Evolutionary conservation across 805 yeast species (phyloP), one percentile per base, ranked within the genome.

Genomic region (Suhomyces canberraensis): DNA sequence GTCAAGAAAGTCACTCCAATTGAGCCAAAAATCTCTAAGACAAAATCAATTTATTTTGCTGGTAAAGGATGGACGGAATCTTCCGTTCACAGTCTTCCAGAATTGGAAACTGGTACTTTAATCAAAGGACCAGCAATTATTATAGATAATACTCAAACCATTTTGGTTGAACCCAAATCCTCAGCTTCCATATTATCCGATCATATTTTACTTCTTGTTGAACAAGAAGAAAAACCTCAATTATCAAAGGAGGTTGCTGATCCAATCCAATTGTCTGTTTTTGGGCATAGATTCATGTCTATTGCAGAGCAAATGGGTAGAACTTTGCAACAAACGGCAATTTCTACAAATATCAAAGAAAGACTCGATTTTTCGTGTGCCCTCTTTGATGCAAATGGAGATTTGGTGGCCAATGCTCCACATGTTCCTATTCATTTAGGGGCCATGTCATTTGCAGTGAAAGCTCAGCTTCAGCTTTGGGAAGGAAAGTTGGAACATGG

Each of bases 231-330:
- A 4, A 36, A 44, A 25, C 51, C 54, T 1, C 52, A 52, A 20
- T 41, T 59, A 6, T 56, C 65, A 2, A 41, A 42, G 11, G 41
- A 51, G 1, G 45, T 47, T 4, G 66, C 64, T 16, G 60, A 64
- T 39, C 69, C 71, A 3, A 55, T 64, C 28, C 69, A 64, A 39
- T 51, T 65, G 31, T 63, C 69, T 1, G 69, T 65, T 0, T 65
- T 65, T 46, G 69, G 71, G 8, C 69, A 65, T 42, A 45, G 71
- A 25, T 64, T 63, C 41, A 65, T 65, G 69, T 88, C 87, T 44
- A 85, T 87, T 56, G 95, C 95, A 19, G 61, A 56, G 42, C 74
- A 68, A 46, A 68, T 68, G 74, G 74, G 74, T 4, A 45, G 66
- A 35, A 60, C 72, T 4, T 50, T 68, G 35, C 73, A 68, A 43